phyloP scores from a whole-genome alignment of 2,329 filamentous ascomycete genomes.

The Sclerotinia nivalis region DNA sequence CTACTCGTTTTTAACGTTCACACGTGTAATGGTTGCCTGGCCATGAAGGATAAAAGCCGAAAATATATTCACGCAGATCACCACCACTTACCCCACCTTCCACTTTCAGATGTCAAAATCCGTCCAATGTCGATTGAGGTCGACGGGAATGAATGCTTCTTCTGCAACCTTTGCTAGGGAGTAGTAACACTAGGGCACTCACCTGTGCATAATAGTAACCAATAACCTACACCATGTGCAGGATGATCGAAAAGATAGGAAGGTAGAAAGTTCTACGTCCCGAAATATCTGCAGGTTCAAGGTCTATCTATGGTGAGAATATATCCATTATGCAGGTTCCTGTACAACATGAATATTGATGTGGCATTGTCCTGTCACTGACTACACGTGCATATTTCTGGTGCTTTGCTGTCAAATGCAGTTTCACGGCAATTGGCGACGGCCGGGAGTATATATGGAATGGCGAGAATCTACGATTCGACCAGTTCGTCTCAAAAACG shows the following conservation, averaged over 20 bases:
- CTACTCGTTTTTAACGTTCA: background rate
- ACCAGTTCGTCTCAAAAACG: background rate
- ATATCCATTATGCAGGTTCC: background rate
- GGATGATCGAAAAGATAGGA: slow-evolving; percentile 17
- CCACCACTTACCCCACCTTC: slow-evolving; percentile 7
- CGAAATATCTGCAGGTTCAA: slow-evolving; percentile 16
- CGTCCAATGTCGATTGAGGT: background rate
- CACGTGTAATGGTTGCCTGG: slow-evolving; percentile 3
- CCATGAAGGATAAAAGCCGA: background rate
- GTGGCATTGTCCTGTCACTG: slow-evolving; percentile 19
- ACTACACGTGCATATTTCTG: slow-evolving; percentile 18
- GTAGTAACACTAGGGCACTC: background rate
- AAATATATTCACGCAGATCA: slow-evolving; percentile 9
- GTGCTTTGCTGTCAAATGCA: background rate
- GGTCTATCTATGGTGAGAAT: background rate
- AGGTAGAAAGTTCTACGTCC: slow-evolving; percentile 19
- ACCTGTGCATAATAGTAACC: background rate
- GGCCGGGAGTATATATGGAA: slow-evolving; percentile 11
- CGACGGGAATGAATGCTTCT: background rate
- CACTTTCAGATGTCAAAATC: background rate
- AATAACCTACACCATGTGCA: slow-evolving; percentile 9
- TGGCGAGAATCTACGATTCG: background rate
- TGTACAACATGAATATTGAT: background rate
- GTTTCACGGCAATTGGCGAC: background rate
- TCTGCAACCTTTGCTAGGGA: background rate